phyloP scores from a whole-genome alignment of 208 protist genomes.

The Trypanosoma theileri region DNA sequence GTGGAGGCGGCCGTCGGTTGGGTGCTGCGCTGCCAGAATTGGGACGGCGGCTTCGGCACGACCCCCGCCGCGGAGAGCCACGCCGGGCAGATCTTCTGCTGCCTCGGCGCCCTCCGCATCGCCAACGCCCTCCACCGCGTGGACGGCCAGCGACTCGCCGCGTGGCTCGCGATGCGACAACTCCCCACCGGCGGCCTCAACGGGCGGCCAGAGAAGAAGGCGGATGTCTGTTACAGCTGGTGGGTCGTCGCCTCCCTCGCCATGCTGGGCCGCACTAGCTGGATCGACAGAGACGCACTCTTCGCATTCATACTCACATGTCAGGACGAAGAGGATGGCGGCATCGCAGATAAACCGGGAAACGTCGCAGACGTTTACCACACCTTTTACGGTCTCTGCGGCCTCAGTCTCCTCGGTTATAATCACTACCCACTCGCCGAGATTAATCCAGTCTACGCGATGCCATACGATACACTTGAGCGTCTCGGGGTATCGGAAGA shows the following conservation, averaged over 20 bases:
- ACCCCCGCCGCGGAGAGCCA: slow-evolving; percentile 96
- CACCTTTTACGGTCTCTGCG: slow-evolving; percentile 98
- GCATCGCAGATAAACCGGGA: slow-evolving; percentile 97
- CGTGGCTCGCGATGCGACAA: slow-evolving; percentile 99
- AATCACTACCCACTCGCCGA: slow-evolving; percentile 52
- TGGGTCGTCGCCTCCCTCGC: slow-evolving; percentile 98
- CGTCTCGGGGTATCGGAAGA: slow-evolving; percentile 47
- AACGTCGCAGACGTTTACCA: slow-evolving; percentile 99
- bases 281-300: slow-evolving; percentile 95
- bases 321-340: slow-evolving; percentile 96
- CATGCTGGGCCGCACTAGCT: slow-evolving; percentile 91
- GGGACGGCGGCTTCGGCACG: slow-evolving; percentile 98
- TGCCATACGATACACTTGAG: slow-evolving; percentile 83
- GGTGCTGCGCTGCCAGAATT: slow-evolving; percentile 96
- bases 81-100: slow-evolving; percentile 98
- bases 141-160: slow-evolving; percentile 92
- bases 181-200: slow-evolving; percentile 97
- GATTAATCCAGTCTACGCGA: slow-evolving; percentile 91
- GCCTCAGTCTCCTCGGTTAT: slow-evolving; percentile 92
- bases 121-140: slow-evolving; percentile 86
- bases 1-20: slow-evolving; percentile 87
- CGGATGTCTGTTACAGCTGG: slow-evolving; percentile 99
- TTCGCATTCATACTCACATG: slow-evolving; percentile 95
- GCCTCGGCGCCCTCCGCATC: slow-evolving; percentile 96
- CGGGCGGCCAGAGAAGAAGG: slow-evolving; percentile 98